Evolutionary conservation across 2,329 filamentous ascomycete genomes (phyloP), one percentile per base, ranked within the genome.

Genomic region (Alternaria longipes): DNA sequence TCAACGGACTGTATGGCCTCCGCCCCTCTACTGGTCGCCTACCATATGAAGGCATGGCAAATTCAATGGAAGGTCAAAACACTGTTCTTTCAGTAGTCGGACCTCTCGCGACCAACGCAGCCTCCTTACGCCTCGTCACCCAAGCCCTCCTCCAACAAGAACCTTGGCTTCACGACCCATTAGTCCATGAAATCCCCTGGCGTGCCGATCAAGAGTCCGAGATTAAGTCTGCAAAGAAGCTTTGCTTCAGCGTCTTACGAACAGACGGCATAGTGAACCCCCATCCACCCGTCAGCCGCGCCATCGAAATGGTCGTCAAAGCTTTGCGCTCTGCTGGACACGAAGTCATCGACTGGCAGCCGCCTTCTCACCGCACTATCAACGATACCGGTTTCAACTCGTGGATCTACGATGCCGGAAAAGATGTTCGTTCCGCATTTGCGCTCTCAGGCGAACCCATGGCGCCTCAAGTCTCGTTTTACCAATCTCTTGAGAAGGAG

Each of bases 81-180:
- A 84, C 83, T 0, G 82, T 90, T 32, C 79, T 87, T 2, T 90
- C 86, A 0, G 86, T 90, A 1, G 83, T 90, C 12, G 90, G 89
- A 0, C 88, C 89, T 0, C 73, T 93, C 14, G 85, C 85, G 0
- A 85, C 84, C 0, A 87, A 85, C 1, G 77, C 85, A 1, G 80
- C 82, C 1, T 84, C 84, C 0, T 69, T 91, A 12, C 83, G 83
- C 40, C 75, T 91, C 3, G 70, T 88, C 2, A 81, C 87, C 2
- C 84, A 87, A 67, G 79, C 84, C 0, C 72, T 91, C 2, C 78
- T 93, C 1, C 80, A 79, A 12, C 83, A 83, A 32, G 69, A 86
- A 54, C 90, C 90, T 0, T 92, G 90, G 90, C 76, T 87, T 1
- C 78, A 86, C 64, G 90, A 92, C 72, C 89, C 90, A 0, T 78